These are phyloP conservation scores for Botryotinia convoluta DNA, from an alignment of 2,329 filamentous ascomycete genomes.

Conservation along the genomic window DNA sequence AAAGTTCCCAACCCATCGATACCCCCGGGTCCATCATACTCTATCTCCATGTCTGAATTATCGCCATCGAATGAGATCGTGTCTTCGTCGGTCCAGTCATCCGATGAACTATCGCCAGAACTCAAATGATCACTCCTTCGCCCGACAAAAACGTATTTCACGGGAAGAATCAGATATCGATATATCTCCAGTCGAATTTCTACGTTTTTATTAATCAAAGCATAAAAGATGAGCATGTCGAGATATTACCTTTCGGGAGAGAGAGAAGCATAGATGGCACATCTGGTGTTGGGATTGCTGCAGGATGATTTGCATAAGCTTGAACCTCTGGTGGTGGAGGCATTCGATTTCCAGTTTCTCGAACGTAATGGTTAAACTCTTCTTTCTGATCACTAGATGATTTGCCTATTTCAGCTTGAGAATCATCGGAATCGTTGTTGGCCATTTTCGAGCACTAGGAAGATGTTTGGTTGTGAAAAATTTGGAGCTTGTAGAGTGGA, in stretches of 20 bases:
- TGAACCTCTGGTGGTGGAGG: too few species aligned
- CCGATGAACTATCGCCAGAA: neutral
- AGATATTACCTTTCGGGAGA: neutral
- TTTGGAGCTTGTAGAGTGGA: neutral
- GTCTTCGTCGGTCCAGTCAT: constrained; percentile 16
- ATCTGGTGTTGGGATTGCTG: neutral
- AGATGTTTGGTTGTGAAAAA: neutral
- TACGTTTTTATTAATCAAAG: neutral
- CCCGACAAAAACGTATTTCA: neutral
- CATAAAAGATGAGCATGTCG: too few species aligned
- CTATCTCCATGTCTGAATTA: constrained; percentile 5
- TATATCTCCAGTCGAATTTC: constrained; percentile 19
- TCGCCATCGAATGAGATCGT: constrained; percentile 4
- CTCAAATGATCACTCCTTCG: neutral
- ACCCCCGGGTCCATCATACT: neutral
- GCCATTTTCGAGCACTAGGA: neutral
- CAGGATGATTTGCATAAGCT: constrained; percentile 5
- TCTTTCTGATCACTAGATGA: neutral
- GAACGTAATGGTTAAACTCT: neutral
- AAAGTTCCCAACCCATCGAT: neutral
- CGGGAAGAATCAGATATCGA: constrained; percentile 18
- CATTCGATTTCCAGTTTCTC: neutral
- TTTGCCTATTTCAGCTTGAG: neutral
- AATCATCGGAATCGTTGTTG: too few species aligned
- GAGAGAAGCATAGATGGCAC: neutral